Conservation (phyloP, 768 basidiomycete species). For the Phaeotremella fagi region DNA sequence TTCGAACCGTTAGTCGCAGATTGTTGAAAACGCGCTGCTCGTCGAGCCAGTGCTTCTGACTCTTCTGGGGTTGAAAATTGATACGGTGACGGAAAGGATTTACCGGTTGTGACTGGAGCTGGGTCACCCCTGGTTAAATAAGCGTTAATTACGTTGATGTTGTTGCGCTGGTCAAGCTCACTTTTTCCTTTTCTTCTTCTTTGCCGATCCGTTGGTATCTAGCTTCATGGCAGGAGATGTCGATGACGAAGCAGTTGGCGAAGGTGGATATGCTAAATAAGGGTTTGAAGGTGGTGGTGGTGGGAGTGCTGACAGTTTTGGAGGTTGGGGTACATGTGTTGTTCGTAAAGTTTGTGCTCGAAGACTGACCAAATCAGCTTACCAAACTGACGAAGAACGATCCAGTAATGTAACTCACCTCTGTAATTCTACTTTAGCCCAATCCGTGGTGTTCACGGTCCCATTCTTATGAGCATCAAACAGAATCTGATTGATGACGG, state of each 20-base stretch:
- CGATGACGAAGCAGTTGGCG: background rate
- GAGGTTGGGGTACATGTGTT: conserved; percentile 20
- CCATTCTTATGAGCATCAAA: conserved; percentile 81
- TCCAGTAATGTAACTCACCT: conserved; percentile 55
- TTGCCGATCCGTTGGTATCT: conserved; percentile 3
- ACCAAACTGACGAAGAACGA: conserved; percentile 57
- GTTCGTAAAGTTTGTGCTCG: conserved; percentile 31
- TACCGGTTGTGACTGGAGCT: conserved; percentile 2
- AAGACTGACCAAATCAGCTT: conserved; percentile 52
- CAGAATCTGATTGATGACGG: conserved; percentile 62
- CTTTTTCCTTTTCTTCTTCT: conserved; percentile 41
- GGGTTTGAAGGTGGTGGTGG: background rate
- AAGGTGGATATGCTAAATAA: background rate
- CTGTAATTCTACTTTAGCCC: conserved; percentile 79
- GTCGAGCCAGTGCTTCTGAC: conserved; percentile 49
- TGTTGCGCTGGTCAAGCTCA: conserved; percentile 5
- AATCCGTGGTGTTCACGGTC: conserved; percentile 88
- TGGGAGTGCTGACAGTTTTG: background rate
- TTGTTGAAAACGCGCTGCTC: conserved; percentile 74
- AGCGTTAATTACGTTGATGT: background rate
- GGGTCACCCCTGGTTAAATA: conserved; percentile 12
- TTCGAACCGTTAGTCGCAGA: conserved; percentile 7
- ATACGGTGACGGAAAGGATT: conserved; percentile 32
- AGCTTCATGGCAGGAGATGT: too few species aligned
- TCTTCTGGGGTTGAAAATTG: conserved; percentile 37